Evolutionary conservation across 108 stramenopile genomes (phyloP).

Genomic region (Cyclotella distinguenda): DNA sequence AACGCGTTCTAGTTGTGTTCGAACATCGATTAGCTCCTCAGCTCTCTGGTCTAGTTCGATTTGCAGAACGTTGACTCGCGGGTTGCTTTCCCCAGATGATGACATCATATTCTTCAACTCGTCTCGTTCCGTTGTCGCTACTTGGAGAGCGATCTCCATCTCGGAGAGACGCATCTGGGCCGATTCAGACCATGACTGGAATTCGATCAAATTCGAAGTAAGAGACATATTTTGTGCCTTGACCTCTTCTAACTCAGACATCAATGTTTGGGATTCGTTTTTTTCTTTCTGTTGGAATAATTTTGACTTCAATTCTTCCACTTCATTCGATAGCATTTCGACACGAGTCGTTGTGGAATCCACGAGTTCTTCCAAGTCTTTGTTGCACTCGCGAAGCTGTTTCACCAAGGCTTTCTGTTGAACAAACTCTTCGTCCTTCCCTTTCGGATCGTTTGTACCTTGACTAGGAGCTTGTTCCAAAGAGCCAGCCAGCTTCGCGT

Average conservation of each 20-base stretch:
- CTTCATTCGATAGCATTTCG: conserved; percentile 48
- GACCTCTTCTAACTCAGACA: conserved; percentile 31
- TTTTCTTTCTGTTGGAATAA: conserved; percentile 18
- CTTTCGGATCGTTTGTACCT: conserved; percentile 12
- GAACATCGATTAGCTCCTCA: conserved; percentile 26
- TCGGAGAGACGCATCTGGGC: conserved; percentile 56
- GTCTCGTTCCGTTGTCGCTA: conserved; percentile 28
- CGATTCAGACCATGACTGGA: conserved; percentile 59
- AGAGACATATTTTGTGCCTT: conserved; percentile 39
- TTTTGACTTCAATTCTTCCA: conserved; percentile 40
- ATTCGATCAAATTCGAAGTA: conserved; percentile 45
- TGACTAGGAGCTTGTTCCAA: conserved; percentile 22
- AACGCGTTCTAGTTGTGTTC: conserved; percentile 18
- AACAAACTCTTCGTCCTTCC: conserved; percentile 46
- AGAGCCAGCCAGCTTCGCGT: conserved; percentile 27
- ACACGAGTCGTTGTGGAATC: conserved; percentile 72
- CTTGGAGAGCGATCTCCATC: conserved; percentile 33
- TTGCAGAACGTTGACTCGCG: conserved; percentile 14
- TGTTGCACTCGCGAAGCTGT: conserved; percentile 45
- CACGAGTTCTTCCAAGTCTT: conserved; percentile 80
- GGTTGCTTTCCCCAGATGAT: conserved; percentile 17
- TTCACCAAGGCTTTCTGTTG: conserved; percentile 15
- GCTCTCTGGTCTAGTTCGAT: conserved; percentile 28
- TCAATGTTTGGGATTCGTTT: conserved; percentile 29
- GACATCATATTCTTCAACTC: conserved; percentile 20